A percentile compares a stretch with the other conserved stretches of the same genome.
These are phyloP conservation scores for Claviceps sp. DNA, from an alignment of 2,329 filamentous ascomycete genomes.

Conservation along the genomic window DNA sequence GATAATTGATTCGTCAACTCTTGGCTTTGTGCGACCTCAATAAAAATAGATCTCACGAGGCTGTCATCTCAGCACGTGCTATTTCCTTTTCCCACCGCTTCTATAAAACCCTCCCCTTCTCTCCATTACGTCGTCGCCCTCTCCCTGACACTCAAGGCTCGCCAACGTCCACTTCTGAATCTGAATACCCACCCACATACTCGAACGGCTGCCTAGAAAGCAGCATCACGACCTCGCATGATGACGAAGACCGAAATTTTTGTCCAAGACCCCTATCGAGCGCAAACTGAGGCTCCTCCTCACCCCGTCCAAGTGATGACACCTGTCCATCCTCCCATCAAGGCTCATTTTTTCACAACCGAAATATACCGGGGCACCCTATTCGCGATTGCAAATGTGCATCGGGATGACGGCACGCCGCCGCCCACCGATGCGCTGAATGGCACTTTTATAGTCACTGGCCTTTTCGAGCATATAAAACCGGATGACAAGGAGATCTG, in stretches of 20 bases:
- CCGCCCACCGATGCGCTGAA: not conserved
- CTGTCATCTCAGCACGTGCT: not conserved
- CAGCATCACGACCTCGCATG: not conserved
- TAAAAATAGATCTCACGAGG: not conserved
- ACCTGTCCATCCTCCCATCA: conserved; percentile 12
- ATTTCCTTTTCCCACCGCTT: no score
- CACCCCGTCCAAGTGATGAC: conserved; percentile 7
- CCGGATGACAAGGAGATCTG: not conserved
- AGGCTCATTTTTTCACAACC: not conserved
- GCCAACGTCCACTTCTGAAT: not conserved
- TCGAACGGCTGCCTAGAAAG: not conserved
- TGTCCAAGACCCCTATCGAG: conserved; percentile 13
- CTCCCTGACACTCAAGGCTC: not conserved
- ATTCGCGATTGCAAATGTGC: not conserved
- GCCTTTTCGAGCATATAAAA: not conserved
- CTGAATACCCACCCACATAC: not conserved
- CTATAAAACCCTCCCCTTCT: not conserved
- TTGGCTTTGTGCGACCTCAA: not conserved
- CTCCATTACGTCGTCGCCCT: not conserved
- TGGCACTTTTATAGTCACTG: not conserved
- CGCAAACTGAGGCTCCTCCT: conserved; percentile 10
- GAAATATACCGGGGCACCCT: not conserved
- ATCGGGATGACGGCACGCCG: not conserved
- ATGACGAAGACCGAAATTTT: conserved; percentile 10
- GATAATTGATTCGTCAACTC: not conserved